A percentile compares a stretch with the other conserved stretches of the same genome.
phyloP scores from a whole-genome alignment of 345 rosid species.

The Angophora floribunda region DNA sequence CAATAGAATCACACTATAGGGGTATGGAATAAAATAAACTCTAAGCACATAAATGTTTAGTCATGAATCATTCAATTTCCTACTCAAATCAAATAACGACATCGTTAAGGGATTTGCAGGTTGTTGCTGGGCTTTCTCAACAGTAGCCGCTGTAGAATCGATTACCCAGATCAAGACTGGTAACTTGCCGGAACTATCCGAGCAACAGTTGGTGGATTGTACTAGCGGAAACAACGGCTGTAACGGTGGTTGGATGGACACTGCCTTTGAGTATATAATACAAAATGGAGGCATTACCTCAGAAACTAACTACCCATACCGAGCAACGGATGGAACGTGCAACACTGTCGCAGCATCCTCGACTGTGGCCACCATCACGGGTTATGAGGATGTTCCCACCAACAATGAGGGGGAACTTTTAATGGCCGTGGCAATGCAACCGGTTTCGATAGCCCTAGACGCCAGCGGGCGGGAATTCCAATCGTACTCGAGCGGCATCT shows the following conservation, averaged over 20 bases:
- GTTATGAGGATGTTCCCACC: constrained; percentile 20
- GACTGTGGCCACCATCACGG: constrained; percentile 11
- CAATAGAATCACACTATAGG: not conserved
- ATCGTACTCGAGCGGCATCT: constrained; percentile 30
- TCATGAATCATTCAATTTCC: not conserved
- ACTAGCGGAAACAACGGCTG: constrained; percentile 17
- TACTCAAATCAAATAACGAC: not conserved
- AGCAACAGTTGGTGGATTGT: constrained; percentile 48
- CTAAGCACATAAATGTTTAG: not conserved
- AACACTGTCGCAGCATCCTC: not conserved
- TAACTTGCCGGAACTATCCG: constrained; percentile 29
- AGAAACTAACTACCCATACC: constrained; percentile 18
- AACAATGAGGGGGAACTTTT: constrained; percentile 33
- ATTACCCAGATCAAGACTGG: constrained; percentile 11
- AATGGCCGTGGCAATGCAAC: constrained; percentile 22
- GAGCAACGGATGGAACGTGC: not conserved
- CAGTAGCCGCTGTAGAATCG: constrained; percentile 29
- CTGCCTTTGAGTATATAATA: constrained; percentile 16
- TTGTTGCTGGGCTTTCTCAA: constrained; percentile 57
- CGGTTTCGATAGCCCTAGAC: constrained; percentile 32
- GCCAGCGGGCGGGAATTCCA: constrained; percentile 10
- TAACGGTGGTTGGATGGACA: constrained; percentile 11
- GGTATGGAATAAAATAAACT: not conserved
- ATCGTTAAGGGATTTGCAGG: constrained; percentile 2
- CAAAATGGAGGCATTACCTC: constrained; percentile 15